Evolutionary conservation across 805 yeast species (phyloP).

Genomic region (Myxozyma mucilagina): DNA sequence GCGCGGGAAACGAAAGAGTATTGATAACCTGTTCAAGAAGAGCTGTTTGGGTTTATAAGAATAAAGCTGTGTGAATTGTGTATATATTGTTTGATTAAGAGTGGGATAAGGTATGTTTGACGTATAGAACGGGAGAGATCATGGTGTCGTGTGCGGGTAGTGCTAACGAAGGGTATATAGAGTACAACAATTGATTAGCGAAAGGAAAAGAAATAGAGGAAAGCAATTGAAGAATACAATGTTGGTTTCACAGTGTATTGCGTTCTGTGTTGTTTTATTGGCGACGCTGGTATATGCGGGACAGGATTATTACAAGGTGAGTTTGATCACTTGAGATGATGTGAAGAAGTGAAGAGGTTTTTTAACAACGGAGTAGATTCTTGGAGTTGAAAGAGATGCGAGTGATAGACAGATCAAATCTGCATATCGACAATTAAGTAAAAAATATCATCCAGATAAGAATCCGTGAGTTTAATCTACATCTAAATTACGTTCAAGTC

Average conservation of each 20-base stretch:
- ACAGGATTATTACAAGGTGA: constrained; percentile 29
- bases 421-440: constrained; percentile 78
- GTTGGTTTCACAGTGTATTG: constrained; percentile 8
- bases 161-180: too few relatives aligned
- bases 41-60: not conserved
- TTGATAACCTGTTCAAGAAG: not conserved
- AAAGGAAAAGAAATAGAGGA: constrained; percentile 5
- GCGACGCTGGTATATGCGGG: constrained; percentile 21
- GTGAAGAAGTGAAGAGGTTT: not conserved
- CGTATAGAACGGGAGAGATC: too few relatives aligned
- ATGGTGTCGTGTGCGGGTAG: too few relatives aligned
- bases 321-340: not conserved
- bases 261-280: constrained; percentile 18
- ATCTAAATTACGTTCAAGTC: too few relatives aligned
- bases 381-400: constrained; percentile 71
- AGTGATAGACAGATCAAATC: constrained; percentile 78
- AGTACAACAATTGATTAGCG: too few relatives aligned
- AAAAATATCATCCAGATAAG: constrained; percentile 93
- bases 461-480: constrained; percentile 51
- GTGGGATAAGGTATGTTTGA: too few relatives aligned
- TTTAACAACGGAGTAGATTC: constrained; percentile 41
- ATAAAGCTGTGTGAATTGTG: not conserved
- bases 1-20: too few relatives aligned
- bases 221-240: not conserved
- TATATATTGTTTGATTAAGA: not conserved